Evolutionary conservation across 2,329 filamentous ascomycete genomes (phyloP).

Genomic region (Cordyceps tenuipes): DNA sequence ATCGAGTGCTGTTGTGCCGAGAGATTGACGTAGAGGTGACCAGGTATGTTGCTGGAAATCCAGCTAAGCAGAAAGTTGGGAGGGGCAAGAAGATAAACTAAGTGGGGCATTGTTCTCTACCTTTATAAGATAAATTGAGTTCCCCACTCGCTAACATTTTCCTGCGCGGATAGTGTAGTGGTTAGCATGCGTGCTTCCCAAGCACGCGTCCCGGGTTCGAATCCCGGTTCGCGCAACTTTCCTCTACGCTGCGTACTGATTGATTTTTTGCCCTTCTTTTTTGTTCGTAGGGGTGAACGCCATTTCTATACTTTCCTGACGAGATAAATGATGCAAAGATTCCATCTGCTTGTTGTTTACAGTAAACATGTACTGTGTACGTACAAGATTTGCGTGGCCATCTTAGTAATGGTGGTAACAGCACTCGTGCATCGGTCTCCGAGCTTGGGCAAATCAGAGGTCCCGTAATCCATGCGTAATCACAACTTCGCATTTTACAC

Average conservation of each 20-base stretch:
- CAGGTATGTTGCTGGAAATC: background rate
- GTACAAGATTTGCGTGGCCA: background rate
- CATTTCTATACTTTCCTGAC: background rate
- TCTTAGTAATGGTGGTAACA: conserved; percentile 10
- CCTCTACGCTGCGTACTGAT: conserved; percentile 7
- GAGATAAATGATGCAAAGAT: background rate
- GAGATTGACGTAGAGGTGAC: background rate
- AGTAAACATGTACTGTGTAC: background rate
- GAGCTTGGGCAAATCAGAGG: conserved; percentile 10
- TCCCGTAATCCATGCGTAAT: conserved; percentile 9
- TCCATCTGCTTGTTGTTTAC: background rate
- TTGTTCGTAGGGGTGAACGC: too few relatives aligned
- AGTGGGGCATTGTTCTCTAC: background rate
- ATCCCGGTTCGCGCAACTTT: conserved; percentile 13
- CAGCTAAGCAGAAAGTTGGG: background rate
- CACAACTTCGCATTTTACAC: background rate
- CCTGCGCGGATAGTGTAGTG: conserved; percentile 13
- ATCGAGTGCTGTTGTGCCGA: too few relatives aligned
- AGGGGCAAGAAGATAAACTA: conserved; percentile 1
- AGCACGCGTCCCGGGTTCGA: conserved; percentile 14
- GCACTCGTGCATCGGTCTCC: conserved; percentile 10
- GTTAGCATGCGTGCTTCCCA: conserved; percentile 14
- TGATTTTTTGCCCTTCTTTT: background rate
- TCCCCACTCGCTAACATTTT: background rate
- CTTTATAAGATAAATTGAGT: background rate